A percentile compares a stretch with the other conserved stretches of the same genome.
phyloP scores from a whole-genome alignment of 768 basidiomycete species.

The Termitomyces heimii region DNA sequence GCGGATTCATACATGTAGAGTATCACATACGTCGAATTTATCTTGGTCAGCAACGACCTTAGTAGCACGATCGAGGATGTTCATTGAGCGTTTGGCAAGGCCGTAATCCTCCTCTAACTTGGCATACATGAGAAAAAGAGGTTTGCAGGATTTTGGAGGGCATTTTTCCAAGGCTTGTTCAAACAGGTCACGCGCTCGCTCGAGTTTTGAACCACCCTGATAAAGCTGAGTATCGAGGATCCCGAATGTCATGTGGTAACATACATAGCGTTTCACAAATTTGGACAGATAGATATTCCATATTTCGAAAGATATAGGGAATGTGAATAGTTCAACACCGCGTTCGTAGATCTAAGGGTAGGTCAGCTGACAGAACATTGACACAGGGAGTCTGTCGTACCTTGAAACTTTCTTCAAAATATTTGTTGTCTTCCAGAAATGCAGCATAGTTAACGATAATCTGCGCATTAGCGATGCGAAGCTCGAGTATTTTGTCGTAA shows the following conservation, averaged over 20 bases:
- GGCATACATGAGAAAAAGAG: conserved; percentile 95
- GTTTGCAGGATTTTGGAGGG: conserved; percentile 90
- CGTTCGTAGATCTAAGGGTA: conserved; percentile 80
- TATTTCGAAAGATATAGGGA: conserved; percentile 96
- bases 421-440: conserved; percentile 96
- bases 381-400: conserved; percentile 27
- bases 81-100: conserved; percentile 93
- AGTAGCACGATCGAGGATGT: conserved; percentile 91
- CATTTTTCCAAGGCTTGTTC: conserved; percentile 98
- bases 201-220: conserved; percentile 89
- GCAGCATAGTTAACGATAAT: conserved; percentile 95
- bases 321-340: conserved; percentile 95
- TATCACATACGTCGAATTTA: conserved; percentile 80
- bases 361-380: conserved; percentile 2
- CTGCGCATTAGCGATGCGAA: conserved; percentile 97
- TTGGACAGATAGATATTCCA: conserved; percentile 99
- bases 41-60: conserved; percentile 82
- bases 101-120: conserved; percentile 93
- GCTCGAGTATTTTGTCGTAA: conserved; percentile 94
- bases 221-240: not conserved
- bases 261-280: conserved; percentile 92
- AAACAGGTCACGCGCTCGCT: conserved; percentile 94
- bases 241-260: conserved; percentile 20
- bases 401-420: conserved; percentile 99
- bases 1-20: not conserved